phyloP scores from a whole-genome alignment of 306 rosid species.

The Castanospermum australe region DNA sequence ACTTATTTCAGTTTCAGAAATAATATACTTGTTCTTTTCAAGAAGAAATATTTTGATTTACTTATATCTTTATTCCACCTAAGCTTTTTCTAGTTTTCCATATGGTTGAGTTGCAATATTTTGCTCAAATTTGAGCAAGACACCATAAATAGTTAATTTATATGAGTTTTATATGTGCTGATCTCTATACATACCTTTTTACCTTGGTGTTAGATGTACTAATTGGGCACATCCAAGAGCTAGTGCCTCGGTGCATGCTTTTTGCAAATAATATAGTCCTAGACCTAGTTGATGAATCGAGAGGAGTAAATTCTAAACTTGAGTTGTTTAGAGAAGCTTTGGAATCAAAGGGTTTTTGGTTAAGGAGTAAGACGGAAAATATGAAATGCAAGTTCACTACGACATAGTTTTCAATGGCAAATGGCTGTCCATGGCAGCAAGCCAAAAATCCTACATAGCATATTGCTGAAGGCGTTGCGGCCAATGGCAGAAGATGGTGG shows the following conservation, averaged over 20 bases:
- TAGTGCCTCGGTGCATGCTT: too few species aligned
- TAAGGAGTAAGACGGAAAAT: too few species aligned
- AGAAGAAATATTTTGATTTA: background rate
- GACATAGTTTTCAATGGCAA: background rate
- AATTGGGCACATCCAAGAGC: too few species aligned
- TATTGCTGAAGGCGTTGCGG: background rate
- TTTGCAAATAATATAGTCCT: too few species aligned
- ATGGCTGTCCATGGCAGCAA: background rate
- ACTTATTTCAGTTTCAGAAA: background rate
- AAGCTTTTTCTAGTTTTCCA: background rate
- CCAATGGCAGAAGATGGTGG: background rate
- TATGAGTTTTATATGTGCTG: background rate
- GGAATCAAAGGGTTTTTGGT: too few species aligned
- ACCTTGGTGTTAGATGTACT: too few species aligned
- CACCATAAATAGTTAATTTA: background rate
- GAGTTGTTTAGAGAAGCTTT: too few species aligned
- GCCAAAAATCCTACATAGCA: background rate
- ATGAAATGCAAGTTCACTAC: too few species aligned
- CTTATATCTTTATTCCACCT: background rate
- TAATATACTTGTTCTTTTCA: background rate
- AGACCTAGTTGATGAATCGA: too few species aligned
- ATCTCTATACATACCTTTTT: too few species aligned
- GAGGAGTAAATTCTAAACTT: too few species aligned
- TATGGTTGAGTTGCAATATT: slow-evolving; percentile 10
- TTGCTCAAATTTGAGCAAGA: background rate